Evolutionary conservation across 2,329 filamentous ascomycete species (phyloP), one percentile per base, ranked within the genome.

Genomic region (Stagonosporopsis vannaccii): DNA sequence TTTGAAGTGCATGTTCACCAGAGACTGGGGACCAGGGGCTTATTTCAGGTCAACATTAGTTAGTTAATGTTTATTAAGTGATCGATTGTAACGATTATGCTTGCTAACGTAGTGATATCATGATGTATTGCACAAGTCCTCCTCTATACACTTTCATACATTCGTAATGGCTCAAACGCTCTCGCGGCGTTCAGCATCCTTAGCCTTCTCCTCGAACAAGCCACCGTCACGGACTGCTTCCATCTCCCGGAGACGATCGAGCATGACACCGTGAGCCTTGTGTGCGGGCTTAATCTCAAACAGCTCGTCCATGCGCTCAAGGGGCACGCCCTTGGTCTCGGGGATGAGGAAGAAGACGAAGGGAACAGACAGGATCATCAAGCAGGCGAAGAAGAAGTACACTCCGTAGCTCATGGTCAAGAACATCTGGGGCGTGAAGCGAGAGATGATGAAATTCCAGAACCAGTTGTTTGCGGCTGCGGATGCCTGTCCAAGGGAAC

Each of bases 391-490:
- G 65, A 81, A 80, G 59, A 80, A 78, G 58, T 76, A 77, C 2
- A 76, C 73, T 9, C 78, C 78, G 59, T 76, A 79, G 5, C 74
- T 74, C 75, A 81, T 80, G 41, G 57, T 78, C 45, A 71, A 51
- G 67, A 79, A 81, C 85, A 89, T 89, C 61, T 88, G 84, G 23
- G 83, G 86, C 0, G 86, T 90, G 78, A 88, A 90, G 11, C 87
- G 81, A 0, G 82, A 82, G 62, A 90, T 84, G 69, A 90, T 81
- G 71, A 90, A 90, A 73, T 90, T 90, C 77, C 79, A 88, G 67
- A 88, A 82, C 53, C 89, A 91, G 74, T 91, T 90, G 75, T 84
- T 88, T 2, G 85, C 85, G 0, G 88, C 85, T 0, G 90, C 90
- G 33, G 83, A 88, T 9, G 90, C 89, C 69, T 92, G 89, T 1